A percentile compares a stretch with the other conserved stretches of the same genome.
Conservation (phyloP, 176 grass and related monocot genomes). For the Areca catechu region DNA sequence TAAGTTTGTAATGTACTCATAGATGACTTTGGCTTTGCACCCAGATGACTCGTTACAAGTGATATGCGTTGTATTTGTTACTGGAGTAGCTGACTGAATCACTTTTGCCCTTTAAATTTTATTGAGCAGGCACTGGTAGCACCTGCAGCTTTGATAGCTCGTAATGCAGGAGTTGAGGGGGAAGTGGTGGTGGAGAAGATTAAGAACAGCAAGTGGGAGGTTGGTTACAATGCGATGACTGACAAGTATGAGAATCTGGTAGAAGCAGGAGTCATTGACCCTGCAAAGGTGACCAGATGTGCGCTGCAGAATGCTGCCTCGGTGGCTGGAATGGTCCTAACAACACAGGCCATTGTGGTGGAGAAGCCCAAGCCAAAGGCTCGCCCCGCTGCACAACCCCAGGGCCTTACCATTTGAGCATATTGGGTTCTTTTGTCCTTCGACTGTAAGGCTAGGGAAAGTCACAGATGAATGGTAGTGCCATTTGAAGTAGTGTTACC, state of each 20-base stretch:
- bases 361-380: slow-evolving; percentile 6
- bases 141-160: neutral
- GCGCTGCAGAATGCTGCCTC: slow-evolving; percentile 5
- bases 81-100: too few relatives aligned
- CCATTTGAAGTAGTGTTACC: too few relatives aligned
- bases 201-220: slow-evolving; percentile 4
- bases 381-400: too few relatives aligned
- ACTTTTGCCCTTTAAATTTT: too few relatives aligned
- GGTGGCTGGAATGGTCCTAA: slow-evolving; percentile 10
- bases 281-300: slow-evolving; percentile 3
- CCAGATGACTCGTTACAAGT: too few relatives aligned
- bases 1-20: too few relatives aligned
- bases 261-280: slow-evolving; percentile 11
- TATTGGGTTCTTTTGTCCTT: too few relatives aligned
- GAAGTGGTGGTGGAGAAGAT: slow-evolving; percentile 18
- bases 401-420: too few relatives aligned
- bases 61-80: too few relatives aligned
- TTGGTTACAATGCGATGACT: slow-evolving; percentile 6
- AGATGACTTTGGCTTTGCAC: too few relatives aligned
- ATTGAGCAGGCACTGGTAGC: neutral
- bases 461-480: too few relatives aligned
- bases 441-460: too few relatives aligned
- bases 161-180: neutral
- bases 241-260: slow-evolving; percentile 5
- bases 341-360: slow-evolving; percentile 10